Conservation (phyloP, 2,329 filamentous ascomycete species). For the Fonsecaea multimorphosa region DNA sequence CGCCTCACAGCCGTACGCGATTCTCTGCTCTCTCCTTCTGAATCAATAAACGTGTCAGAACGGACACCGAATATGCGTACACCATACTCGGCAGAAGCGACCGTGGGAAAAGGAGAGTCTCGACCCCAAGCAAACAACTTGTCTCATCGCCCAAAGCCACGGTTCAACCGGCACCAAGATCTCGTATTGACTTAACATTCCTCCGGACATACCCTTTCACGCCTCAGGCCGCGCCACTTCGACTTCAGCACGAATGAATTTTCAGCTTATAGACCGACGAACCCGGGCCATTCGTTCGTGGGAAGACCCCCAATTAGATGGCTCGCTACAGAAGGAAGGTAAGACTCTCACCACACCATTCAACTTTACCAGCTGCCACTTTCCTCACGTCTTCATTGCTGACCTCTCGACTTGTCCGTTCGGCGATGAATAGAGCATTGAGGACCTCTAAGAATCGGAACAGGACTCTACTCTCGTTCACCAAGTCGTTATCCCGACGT, state of each 20-base stretch:
- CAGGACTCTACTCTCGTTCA: neutral
- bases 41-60: neutral
- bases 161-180: slow-evolving; percentile 27
- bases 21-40: slow-evolving; percentile 1
- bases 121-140: neutral
- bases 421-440: neutral
- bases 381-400: neutral
- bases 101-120: neutral
- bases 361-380: neutral
- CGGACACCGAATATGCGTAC: neutral
- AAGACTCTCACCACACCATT: neutral
- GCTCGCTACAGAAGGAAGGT: neutral
- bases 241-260: neutral
- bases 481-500: neutral
- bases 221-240: neutral
- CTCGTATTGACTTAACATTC: slow-evolving; percentile 2
- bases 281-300: neutral
- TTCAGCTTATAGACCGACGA: neutral
- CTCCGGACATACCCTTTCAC: neutral
- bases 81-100: neutral
- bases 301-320: neutral
- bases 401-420: neutral
- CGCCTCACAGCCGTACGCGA: slow-evolving; percentile 16
- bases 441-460: neutral
- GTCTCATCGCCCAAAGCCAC: neutral